phyloP scores from a whole-genome alignment of 768 basidiomycete genomes.

The Piloderma croceum region DNA sequence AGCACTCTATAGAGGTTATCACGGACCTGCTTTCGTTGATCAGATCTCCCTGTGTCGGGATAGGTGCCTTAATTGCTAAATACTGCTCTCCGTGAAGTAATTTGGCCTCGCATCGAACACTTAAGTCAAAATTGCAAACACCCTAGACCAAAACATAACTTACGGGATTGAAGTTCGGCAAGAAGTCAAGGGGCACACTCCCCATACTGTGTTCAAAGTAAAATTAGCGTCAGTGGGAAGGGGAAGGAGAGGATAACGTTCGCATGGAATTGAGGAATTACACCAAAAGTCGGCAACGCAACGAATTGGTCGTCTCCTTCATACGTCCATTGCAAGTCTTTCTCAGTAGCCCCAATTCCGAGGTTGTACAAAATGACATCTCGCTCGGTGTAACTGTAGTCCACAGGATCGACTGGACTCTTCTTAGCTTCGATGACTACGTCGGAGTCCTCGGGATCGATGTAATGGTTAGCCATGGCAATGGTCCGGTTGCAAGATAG shows the following conservation, averaged over 20 bases:
- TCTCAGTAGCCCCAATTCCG: slow-evolving; percentile 88
- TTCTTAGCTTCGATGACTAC: slow-evolving; percentile 81
- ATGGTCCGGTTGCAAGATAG: no score
- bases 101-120: slow-evolving; percentile 56
- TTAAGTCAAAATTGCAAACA: background rate
- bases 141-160: slow-evolving; percentile 17
- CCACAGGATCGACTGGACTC: slow-evolving; percentile 42
- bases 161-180: slow-evolving; percentile 94
- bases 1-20: background rate
- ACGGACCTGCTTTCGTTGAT: slow-evolving; percentile 66
- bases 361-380: slow-evolving; percentile 95
- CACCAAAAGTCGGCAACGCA: slow-evolving; percentile 90
- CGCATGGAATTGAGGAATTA: slow-evolving; percentile 84
- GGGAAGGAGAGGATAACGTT: no score
- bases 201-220: no score
- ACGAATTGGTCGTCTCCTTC: slow-evolving; percentile 85
- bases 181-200: slow-evolving; percentile 69
- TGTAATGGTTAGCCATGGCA: slow-evolving; percentile 51
- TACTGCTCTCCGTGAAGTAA: slow-evolving; percentile 98
- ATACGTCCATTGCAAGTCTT: slow-evolving; percentile 87
- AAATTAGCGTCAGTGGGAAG: no score
- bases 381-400: slow-evolving; percentile 77
- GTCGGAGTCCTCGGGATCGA: slow-evolving; percentile 77
- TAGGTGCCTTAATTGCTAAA: slow-evolving; percentile 76
- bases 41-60: slow-evolving; percentile 80